Percentiles rank a stretch among this genome's conserved stretches.
phyloP scores from a whole-genome alignment of 805 yeast genomes.

The Maudiozyma serrabonitensis region DNA sequence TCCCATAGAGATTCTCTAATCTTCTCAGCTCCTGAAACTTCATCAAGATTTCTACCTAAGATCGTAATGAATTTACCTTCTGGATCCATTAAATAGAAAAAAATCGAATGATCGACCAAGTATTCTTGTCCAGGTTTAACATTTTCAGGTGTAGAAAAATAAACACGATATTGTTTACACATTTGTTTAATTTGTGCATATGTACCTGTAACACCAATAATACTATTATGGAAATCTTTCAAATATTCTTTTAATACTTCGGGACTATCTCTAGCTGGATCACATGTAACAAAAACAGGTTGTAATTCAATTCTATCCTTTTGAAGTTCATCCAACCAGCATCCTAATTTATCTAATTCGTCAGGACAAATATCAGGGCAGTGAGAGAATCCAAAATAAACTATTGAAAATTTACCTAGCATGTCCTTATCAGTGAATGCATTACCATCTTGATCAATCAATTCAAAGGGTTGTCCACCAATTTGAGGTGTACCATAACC shows the following conservation, averaged over 20 bases:
- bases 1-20: conserved; percentile 63
- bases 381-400: conserved; percentile 95
- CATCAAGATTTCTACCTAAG: conserved; percentile 82
- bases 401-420: conserved; percentile 65
- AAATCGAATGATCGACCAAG: conserved; percentile 92
- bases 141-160: conserved; percentile 93
- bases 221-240: conserved; percentile 79
- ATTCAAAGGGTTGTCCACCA: conserved; percentile 86
- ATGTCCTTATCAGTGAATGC: conserved; percentile 70
- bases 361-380: conserved; percentile 99
- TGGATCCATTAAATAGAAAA: conserved; percentile 97
- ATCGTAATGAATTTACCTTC: conserved; percentile 95
- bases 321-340: conserved; percentile 51
- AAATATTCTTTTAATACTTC: conserved; percentile 75
- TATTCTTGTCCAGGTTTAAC: conserved; percentile 95
- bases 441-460: conserved; percentile 62
- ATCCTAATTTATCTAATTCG: conserved; percentile 85
- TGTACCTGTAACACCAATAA: conserved; percentile 85
- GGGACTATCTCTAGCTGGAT: conserved; percentile 90
- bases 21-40: conserved; percentile 65
- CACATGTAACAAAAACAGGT: conserved; percentile 92
- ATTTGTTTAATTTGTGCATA: conserved; percentile 75
- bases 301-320: conserved; percentile 51
- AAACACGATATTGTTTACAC: conserved; percentile 87
- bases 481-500: conserved; percentile 87